Conservation (phyloP, 352 stramenopile genomes). For the Phytopythium vexans region DNA sequence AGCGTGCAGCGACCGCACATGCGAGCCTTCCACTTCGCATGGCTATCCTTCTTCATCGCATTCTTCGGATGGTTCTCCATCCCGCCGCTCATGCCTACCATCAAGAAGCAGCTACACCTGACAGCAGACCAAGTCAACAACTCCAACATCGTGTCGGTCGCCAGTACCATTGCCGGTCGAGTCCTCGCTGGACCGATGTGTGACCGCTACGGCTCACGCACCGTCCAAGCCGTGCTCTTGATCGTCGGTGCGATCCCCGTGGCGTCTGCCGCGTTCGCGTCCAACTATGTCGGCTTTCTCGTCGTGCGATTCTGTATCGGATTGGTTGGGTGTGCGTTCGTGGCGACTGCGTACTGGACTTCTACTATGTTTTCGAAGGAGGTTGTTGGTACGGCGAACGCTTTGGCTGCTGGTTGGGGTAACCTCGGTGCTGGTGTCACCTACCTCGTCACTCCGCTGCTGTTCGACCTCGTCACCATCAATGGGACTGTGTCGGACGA, state of each 20-base stretch:
- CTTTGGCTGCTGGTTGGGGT: slow-evolving; percentile 90
- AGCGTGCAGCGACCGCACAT: slow-evolving; percentile 86
- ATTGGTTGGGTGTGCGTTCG: slow-evolving; percentile 91
- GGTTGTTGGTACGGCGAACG: slow-evolving; percentile 92
- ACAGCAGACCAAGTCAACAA: slow-evolving; percentile 85
- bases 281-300: slow-evolving; percentile 66
- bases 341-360: slow-evolving; percentile 93
- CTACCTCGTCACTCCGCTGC: slow-evolving; percentile 80
- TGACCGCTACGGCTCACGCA: slow-evolving; percentile 88
- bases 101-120: slow-evolving; percentile 83
- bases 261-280: slow-evolving; percentile 79
- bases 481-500: slow-evolving; percentile 46
- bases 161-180: slow-evolving; percentile 89
- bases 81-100: slow-evolving; percentile 90
- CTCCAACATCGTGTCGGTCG: slow-evolving; percentile 89
- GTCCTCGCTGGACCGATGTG: slow-evolving; percentile 89
- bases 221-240: slow-evolving; percentile 80
- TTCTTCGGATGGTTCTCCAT: slow-evolving; percentile 96
- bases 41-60: slow-evolving; percentile 93
- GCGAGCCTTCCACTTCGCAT: slow-evolving; percentile 90
- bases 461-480: slow-evolving; percentile 88
- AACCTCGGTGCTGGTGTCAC: slow-evolving; percentile 91
- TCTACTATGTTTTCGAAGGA: slow-evolving; percentile 92
- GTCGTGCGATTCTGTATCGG: slow-evolving; percentile 93
- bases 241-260: slow-evolving; percentile 80